Evolutionary conservation across 2,329 filamentous ascomycete genomes (phyloP).

Genomic region (Colletotrichum sp.): DNA sequence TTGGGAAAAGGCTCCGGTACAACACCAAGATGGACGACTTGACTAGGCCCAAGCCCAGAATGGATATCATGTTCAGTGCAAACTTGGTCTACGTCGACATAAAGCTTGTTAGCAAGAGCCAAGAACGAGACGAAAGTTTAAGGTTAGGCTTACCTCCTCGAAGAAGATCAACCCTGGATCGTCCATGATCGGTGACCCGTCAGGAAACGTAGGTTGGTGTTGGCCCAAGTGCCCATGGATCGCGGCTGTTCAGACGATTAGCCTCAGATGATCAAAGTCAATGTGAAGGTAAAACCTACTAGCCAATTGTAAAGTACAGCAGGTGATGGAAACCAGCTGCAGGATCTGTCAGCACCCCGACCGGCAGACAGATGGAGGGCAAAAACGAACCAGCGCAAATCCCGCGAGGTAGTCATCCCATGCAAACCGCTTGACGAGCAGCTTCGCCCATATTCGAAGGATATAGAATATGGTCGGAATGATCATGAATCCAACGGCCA

Average conservation of each 20-base stretch:
- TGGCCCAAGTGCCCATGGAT: slow-evolving; percentile 12
- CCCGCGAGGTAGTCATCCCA: slow-evolving; percentile 19
- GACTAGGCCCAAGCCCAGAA: slow-evolving; percentile 33
- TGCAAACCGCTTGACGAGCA: slow-evolving; percentile 16
- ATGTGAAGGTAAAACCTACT: not conserved
- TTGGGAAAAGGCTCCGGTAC: slow-evolving; percentile 36
- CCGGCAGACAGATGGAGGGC: too few species aligned
- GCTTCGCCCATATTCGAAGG: slow-evolving; percentile 17
- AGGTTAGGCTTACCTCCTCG: not conserved
- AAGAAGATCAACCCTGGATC: slow-evolving; percentile 18
- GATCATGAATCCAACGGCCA: slow-evolving; percentile 19
- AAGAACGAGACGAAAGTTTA: not conserved
- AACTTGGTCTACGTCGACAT: slow-evolving; percentile 1
- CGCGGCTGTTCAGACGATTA: not conserved
- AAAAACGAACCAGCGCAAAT: slow-evolving; percentile 5
- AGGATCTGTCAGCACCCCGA: not conserved
- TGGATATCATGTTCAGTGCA: slow-evolving; percentile 29
- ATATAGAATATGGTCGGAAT: slow-evolving; percentile 12
- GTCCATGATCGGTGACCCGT: slow-evolving; percentile 16
- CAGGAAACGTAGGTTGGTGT: slow-evolving; percentile 15
- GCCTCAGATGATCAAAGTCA: not conserved
- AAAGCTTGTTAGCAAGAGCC: not conserved
- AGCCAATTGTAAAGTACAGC: slow-evolving; percentile 11
- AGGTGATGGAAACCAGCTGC: slow-evolving; percentile 3
- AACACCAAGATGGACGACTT: slow-evolving; percentile 38